Conservation (phyloP, 2,329 filamentous ascomycete species). For the Phialocephala subalpina region DNA sequence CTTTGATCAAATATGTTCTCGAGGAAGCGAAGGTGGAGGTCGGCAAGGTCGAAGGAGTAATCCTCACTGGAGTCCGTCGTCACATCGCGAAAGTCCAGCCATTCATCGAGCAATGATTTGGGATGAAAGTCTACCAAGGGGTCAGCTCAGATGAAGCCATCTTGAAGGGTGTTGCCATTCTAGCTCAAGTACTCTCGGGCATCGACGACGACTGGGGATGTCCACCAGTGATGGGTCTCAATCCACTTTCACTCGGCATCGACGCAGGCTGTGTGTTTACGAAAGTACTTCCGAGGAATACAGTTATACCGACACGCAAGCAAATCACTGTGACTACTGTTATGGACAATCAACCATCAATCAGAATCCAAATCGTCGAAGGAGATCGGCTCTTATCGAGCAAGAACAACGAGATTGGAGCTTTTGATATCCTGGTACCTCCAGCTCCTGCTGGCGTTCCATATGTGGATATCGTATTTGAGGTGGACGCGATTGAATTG, state of each 20-base stretch:
- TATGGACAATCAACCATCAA: not conserved
- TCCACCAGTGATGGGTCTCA: conserved; percentile 5
- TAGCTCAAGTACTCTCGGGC: conserved; percentile 6
- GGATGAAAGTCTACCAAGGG: not conserved
- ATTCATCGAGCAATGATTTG: conserved; percentile 20
- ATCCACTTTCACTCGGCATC: conserved; percentile 18
- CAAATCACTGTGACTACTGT: not conserved
- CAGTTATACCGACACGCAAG: conserved; percentile 21
- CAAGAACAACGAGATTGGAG: no score
- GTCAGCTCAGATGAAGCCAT: not conserved
- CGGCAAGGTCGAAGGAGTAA: conserved; percentile 21
- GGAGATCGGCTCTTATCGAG: no score
- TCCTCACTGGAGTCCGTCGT: conserved; percentile 22
- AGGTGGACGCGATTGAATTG: no score
- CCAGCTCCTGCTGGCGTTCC: no score
- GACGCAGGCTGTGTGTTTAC: conserved; percentile 18
- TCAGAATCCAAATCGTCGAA: not conserved
- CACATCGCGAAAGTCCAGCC: conserved; percentile 19
- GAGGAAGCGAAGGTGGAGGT: conserved; percentile 17
- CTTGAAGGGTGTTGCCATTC: conserved; percentile 14
- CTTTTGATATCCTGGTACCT: no score
- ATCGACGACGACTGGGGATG: not conserved
- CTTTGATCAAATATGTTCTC: conserved; percentile 21
- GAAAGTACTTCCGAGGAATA: conserved; percentile 17
- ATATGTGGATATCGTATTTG: no score